Base-by-base conservation (phyloP, 306 rosid species). In the Corylus avellana region DNA sequence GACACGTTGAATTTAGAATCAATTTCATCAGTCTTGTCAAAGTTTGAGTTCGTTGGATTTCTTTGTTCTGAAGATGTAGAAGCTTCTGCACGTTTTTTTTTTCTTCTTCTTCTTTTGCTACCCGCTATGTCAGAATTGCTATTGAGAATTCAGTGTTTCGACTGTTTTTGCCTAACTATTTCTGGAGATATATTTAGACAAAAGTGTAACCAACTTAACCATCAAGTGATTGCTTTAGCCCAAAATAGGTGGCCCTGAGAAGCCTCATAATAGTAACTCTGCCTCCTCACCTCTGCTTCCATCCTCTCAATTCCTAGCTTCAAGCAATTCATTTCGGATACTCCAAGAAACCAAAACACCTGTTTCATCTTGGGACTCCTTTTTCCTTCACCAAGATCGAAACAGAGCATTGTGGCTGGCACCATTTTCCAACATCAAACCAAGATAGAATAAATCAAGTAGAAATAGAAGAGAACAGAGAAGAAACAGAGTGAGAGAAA, bases 261-360 rank as follows among this genome's bases (percentile, higher is more conserved):
- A 80, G 79, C 64, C 12, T 74, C 82, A 80, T 44, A 78, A 73
- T 9, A 80, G 79, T 81, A 74, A 73, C 58, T 29, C 18, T 35
- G 78, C 8, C 53, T 55, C 16, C 53, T 54, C 77, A 75, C 83
- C 80, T 81, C 79, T 84, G 35, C 78, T 78, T 73, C 68, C 47
- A 55, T 70, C 86, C 83, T 72, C 75, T 50, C 80, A 75, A 80
- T 74, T 77, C 92, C 97, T 86, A 79, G 76, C 83, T 81, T 80
- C 85, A 86, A 81, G 95, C 95, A 78, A 69, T 77, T 74, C 53
- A 66, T 84, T 89, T 87, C 83, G 86, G 78, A 44, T 37, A 69
- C 51, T 75, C 35, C 35, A 49, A 55, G 29, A 22, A 77, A 79
- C 47, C 18, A 49, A 20, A 71, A 67, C 4, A 37, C 12, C 59